Percentiles rank a stretch among this genome's conserved stretches.
phyloP scores from a whole-genome alignment of 2,329 filamentous ascomycete genomes.

The Coniochaeta pulveracea region DNA sequence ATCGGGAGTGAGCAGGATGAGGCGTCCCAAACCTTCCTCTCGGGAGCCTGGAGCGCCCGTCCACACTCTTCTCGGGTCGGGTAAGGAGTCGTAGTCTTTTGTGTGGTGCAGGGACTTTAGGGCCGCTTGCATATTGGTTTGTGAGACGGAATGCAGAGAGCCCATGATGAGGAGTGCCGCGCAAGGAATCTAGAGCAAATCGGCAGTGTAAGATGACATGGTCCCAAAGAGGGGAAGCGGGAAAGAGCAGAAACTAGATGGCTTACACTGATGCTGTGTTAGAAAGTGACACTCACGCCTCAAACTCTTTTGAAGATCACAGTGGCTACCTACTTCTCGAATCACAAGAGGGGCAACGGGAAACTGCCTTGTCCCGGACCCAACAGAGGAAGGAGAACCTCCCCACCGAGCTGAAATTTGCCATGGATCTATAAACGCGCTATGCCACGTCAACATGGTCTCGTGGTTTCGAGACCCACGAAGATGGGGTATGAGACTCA shows the following conservation, averaged over 20 bases:
- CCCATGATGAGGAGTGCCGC: not conserved
- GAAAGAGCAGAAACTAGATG: too few species aligned
- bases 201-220: too few species aligned
- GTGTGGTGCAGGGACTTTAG: not conserved
- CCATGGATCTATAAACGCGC: not conserved
- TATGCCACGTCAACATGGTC: not conserved
- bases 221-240: too few species aligned
- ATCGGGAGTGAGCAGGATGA: slow-evolving; percentile 37
- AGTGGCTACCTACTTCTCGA: not conserved
- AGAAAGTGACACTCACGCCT: not conserved
- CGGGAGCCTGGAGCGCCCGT: slow-evolving; percentile 27
- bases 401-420: not conserved
- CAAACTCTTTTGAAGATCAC: not conserved
- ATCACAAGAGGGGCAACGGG: not conserved
- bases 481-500: too few species aligned
- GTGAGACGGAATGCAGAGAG: not conserved
- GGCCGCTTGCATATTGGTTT: too few species aligned
- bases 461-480: not conserved
- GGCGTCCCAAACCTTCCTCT: slow-evolving; percentile 41
- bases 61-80: slow-evolving; percentile 36
- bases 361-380: not conserved
- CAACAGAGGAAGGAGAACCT: not conserved
- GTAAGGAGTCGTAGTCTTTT: slow-evolving; percentile 28
- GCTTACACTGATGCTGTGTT: too few species aligned
- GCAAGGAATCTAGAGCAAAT: too few species aligned